Percentiles rank a stretch among this genome's conserved stretches.
These are phyloP conservation scores for Cladosporium colombiae DNA, from an alignment of 2,329 filamentous ascomycete genomes.

Conservation along the genomic window DNA sequence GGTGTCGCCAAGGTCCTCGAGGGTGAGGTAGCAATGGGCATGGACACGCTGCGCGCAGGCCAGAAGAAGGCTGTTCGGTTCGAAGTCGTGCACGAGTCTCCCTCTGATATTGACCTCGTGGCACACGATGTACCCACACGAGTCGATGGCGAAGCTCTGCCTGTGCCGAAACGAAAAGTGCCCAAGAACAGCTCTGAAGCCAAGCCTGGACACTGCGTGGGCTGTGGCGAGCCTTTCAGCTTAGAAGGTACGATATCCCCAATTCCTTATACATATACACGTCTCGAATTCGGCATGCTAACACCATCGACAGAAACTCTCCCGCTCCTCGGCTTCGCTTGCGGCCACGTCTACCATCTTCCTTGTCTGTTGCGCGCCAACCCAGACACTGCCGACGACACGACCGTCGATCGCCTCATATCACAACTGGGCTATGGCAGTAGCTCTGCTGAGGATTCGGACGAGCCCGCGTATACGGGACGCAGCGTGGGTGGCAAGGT, in stretches of 20 bases:
- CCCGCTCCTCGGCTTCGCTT: slow-evolving; percentile 76
- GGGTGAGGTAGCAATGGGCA: slow-evolving; percentile 82
- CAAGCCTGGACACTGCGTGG: slow-evolving; percentile 42
- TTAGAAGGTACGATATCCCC: slow-evolving; percentile 38
- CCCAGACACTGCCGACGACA: slow-evolving; percentile 40
- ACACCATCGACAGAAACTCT: slow-evolving; percentile 56
- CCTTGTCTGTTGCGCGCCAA: slow-evolving; percentile 62
- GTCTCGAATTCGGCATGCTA: not conserved
- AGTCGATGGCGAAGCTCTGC: slow-evolving; percentile 28
- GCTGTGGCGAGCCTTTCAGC: slow-evolving; percentile 41
- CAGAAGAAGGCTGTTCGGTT: slow-evolving; percentile 88
- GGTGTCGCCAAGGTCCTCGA: slow-evolving; percentile 84
- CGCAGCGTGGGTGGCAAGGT: slow-evolving; percentile 83
- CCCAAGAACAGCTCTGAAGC: slow-evolving; percentile 25
- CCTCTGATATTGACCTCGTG: slow-evolving; percentile 36
- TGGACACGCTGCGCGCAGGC: slow-evolving; percentile 75
- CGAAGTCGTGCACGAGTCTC: slow-evolving; percentile 58
- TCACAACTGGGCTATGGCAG: slow-evolving; percentile 43
- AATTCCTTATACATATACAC: not conserved
- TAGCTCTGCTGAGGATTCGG: slow-evolving; percentile 38
- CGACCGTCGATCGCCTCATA: slow-evolving; percentile 31
- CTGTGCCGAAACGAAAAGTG: slow-evolving; percentile 29
- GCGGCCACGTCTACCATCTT: slow-evolving; percentile 79
- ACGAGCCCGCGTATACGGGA: slow-evolving; percentile 44
- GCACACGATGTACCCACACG: slow-evolving; percentile 35